Evolutionary conservation across 495 filamentous ascomycete genomes (phyloP), one percentile per base, ranked within the genome.

Genomic region (Tuber aestivum): DNA sequence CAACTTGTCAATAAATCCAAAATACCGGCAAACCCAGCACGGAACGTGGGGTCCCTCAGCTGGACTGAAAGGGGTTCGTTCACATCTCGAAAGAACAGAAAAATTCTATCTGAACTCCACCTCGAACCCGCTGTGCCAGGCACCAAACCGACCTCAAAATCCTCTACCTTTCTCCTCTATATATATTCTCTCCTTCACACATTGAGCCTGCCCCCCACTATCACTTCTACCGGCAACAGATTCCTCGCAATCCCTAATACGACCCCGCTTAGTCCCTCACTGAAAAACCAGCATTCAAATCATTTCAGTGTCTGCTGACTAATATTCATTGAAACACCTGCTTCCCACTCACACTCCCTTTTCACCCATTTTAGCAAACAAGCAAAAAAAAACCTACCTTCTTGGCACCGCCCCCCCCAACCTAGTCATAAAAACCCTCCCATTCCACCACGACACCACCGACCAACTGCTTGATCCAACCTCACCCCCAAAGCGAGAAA

Each of bases 1-100:
- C 23, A 4, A 4, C 50, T 14, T 56, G 21, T 48, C 9, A 18
- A 48, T 21, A 48, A 14, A 23, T 23, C 45, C 45, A 21, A 48
- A 48, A 48, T 20, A 44, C 23, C n/a, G n/a, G 41, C 16, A 72
- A 75, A 14, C 45, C 72, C 3, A 75, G 71, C 68, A 45, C 74
- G 2, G 74, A 75, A 35, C 37, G 71, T 5, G 73, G 38, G 0
- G n/a, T 42, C n/a, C 69, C 74, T 9, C 48, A 61, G 3, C 44
- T n/a, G 48, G 8, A n/a, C 23, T 1, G 21, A 50, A 50, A 50
- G 21, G 8, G 21, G 21, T 50, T 50, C 45, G 10, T 56, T n/a
- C 48, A n/a, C 48, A 56, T n/a, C 48, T 21, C 48, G 9, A 56
- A 7, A n/a, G 48, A 23, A 56, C 23, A 87, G 75, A 78, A 82